phyloP scores from a whole-genome alignment of 129 eudicot genomes.

The Scalesia atractyloides region DNA sequence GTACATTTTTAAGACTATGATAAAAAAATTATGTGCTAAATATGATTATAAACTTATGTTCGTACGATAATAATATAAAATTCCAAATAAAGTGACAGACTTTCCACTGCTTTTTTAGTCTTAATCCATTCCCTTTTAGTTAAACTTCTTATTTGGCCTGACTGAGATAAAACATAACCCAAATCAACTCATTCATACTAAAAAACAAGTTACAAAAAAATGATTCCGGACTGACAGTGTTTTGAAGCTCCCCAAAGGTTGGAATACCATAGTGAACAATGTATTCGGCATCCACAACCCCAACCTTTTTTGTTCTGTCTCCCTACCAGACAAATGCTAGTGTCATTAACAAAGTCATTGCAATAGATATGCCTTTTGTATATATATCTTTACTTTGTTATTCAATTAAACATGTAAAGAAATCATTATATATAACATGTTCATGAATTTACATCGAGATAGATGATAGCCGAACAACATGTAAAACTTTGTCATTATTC shows the following conservation, averaged over 20 bases:
- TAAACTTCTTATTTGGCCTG: not conserved
- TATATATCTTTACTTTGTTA: not conserved
- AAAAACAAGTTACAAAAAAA: not conserved
- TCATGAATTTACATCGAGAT: no score
- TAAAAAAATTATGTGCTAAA: not conserved
- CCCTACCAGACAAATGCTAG: slow-evolving; percentile 50
- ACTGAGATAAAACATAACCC: not conserved
- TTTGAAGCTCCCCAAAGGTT: slow-evolving; percentile 69
- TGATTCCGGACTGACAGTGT: slow-evolving; percentile 38
- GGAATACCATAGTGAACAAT: slow-evolving; percentile 83
- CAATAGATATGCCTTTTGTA: not conserved
- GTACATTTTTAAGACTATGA: not conserved
- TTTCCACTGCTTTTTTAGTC: not conserved
- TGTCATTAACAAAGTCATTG: slow-evolving; percentile 12
- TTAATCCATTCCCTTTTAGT: not conserved
- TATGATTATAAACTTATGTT: not conserved
- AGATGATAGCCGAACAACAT: not conserved
- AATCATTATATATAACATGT: no score
- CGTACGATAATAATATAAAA: not conserved
- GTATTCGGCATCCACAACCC: slow-evolving; percentile 94
- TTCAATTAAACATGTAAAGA: not conserved
- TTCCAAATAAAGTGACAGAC: not conserved
- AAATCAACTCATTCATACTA: not conserved
- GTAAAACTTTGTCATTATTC: not conserved
- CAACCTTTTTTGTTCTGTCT: slow-evolving; percentile 71